Evolutionary conservation across 148 eudicot species (phyloP).

Genomic region (Nepenthes mirabilis): DNA sequence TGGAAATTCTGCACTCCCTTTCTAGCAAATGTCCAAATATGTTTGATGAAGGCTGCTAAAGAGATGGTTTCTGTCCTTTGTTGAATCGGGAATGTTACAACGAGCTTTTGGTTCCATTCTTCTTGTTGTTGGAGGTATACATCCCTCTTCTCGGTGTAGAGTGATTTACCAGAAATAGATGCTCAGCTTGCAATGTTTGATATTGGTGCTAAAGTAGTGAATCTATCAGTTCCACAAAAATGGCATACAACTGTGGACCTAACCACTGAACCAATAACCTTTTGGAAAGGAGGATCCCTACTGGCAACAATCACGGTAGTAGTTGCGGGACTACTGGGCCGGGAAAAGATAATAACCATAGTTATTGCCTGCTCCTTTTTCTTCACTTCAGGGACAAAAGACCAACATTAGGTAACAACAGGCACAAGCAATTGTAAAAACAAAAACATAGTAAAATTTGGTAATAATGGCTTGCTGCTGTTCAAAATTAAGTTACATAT

Average conservation of each 20-base stretch:
- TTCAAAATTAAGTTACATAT: no score
- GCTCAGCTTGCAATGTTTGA: conserved; percentile 1
- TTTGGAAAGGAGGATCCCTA: conserved; percentile 14
- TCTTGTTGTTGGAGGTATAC: background rate
- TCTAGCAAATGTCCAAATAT: no score
- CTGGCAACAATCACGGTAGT: conserved; percentile 7
- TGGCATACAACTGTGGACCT: conserved; percentile 12
- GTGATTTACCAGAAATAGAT: background rate
- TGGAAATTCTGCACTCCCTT: no score
- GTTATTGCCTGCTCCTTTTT: background rate
- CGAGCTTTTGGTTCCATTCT: background rate
- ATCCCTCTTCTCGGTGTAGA: conserved; percentile 1
- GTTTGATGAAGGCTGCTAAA: no score
- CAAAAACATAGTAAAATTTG: background rate
- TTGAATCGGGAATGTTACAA: no score
- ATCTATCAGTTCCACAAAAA: background rate
- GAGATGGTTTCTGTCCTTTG: no score
- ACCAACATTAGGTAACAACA: background rate
- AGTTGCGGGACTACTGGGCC: background rate
- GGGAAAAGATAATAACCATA: conserved; percentile 1
- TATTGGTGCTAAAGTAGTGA: conserved; percentile 1
- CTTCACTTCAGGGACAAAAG: background rate
- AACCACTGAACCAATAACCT: conserved; percentile 8
- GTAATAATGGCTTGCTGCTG: no score
- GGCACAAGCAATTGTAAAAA: background rate